Conservation (phyloP, 441 rosid species). For the Hura crepitans region DNA sequence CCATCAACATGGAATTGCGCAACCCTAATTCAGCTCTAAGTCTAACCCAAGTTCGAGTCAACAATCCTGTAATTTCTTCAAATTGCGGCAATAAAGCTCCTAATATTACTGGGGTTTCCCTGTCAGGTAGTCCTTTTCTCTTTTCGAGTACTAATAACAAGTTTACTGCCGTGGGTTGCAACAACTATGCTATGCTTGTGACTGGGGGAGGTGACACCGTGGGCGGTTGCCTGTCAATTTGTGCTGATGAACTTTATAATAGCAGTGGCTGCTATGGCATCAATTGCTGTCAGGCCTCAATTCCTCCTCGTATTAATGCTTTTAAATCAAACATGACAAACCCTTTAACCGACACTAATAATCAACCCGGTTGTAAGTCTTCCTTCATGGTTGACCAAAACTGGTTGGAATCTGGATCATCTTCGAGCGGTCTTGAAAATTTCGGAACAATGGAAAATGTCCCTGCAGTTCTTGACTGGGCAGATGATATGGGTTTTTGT, state of each 20-base stretch:
- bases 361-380: slow-evolving; percentile 2
- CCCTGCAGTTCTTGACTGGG: slow-evolving; percentile 20
- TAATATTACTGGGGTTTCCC: neutral
- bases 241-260: neutral
- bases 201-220: neutral
- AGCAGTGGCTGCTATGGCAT: slow-evolving; percentile 18
- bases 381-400: slow-evolving; percentile 20
- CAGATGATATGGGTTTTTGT: slow-evolving; percentile 8
- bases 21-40: too few species aligned
- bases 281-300: slow-evolving; percentile 20
- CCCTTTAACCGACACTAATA: neutral
- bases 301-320: slow-evolving; percentile 15
- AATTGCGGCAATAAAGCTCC: neutral
- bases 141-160: neutral
- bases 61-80: slow-evolving; percentile 6
- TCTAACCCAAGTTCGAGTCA: neutral
- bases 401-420: neutral
- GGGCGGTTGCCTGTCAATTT: slow-evolving; percentile 21
- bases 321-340: slow-evolving; percentile 2
- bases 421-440: neutral
- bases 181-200: slow-evolving; percentile 14
- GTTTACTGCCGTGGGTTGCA: slow-evolving; percentile 17
- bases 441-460: neutral
- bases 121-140: slow-evolving; percentile 12
- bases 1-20: slow-evolving; percentile 12